Conservation (phyloP, 2,329 filamentous ascomycete species). For the Fusarium sp. region DNA sequence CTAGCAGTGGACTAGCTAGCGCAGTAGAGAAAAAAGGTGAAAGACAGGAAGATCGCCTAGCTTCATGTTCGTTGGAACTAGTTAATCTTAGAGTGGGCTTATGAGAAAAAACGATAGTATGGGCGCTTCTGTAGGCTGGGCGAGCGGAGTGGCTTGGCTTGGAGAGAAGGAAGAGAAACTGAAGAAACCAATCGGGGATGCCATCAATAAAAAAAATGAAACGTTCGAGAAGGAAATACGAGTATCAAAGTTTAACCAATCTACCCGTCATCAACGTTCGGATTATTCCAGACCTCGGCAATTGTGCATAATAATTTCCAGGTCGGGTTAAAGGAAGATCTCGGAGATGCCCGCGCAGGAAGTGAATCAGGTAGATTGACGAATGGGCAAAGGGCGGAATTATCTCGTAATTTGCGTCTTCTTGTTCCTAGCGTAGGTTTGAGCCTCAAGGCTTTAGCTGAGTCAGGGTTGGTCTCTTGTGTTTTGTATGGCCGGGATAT, state of each 20-base stretch:
- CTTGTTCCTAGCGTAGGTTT: constrained; percentile 17
- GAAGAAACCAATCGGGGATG: background rate
- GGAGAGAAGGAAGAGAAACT: background rate
- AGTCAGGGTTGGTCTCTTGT: background rate
- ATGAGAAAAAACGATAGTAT: background rate
- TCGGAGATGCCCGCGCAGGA: constrained; percentile 16
- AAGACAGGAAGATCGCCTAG: background rate
- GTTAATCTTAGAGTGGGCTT: background rate
- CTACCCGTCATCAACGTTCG: background rate
- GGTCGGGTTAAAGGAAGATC: constrained; percentile 16
- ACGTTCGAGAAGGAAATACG: background rate
- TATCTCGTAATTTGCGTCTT: constrained; percentile 20
- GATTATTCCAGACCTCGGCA: background rate
- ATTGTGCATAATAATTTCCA: background rate
- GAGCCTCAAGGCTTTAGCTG: constrained; percentile 23
- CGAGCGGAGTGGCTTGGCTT: background rate
- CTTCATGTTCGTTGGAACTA: background rate
- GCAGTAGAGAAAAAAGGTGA: background rate
- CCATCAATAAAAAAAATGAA: background rate
- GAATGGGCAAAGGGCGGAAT: constrained; percentile 6
- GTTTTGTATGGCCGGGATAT: background rate
- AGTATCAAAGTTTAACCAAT: background rate
- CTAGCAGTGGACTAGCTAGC: background rate
- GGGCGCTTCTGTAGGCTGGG: background rate
- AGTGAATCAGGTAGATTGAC: background rate